Percentiles rank a stretch among this genome's conserved stretches.
Conservation (phyloP, 495 filamentous ascomycete species). For the Podospora pseudoanserina region DNA sequence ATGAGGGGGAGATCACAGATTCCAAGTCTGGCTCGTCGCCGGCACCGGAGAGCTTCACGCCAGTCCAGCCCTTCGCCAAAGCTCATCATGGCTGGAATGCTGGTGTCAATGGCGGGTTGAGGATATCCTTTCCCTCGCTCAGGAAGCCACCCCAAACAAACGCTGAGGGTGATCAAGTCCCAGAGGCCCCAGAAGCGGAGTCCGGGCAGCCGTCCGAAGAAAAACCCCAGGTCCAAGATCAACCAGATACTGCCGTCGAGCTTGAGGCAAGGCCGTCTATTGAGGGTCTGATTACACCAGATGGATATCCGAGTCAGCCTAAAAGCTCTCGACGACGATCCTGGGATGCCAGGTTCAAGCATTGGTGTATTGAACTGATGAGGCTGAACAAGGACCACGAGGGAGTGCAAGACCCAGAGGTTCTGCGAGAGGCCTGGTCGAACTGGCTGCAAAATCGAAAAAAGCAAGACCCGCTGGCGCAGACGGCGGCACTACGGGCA, state of each 20-base stretch:
- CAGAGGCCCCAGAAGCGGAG: not conserved
- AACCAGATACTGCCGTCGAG: no score
- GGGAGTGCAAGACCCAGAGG: slow-evolving; percentile 11
- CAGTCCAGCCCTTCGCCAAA: not conserved
- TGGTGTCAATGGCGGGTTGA: slow-evolving; percentile 32
- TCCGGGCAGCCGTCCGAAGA: not conserved
- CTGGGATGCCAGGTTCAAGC: slow-evolving; percentile 19
- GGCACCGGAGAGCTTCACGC: slow-evolving; percentile 1
- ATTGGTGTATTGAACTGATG: slow-evolving; percentile 22
- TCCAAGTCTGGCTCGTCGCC: slow-evolving; percentile 14
- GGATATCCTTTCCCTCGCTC: slow-evolving; percentile 27
- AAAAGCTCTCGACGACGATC: not conserved
- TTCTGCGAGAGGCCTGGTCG: slow-evolving; percentile 23
- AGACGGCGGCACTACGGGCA: not conserved
- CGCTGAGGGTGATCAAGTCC: not conserved
- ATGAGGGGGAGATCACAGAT: slow-evolving; percentile 29
- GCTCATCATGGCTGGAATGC: slow-evolving; percentile 37
- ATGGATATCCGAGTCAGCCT: slow-evolving; percentile 5
- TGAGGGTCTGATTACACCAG: slow-evolving; percentile 5
- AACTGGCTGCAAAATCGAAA: slow-evolving; percentile 20
- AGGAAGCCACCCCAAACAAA: slow-evolving; percentile 8
- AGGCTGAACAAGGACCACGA: slow-evolving; percentile 19
- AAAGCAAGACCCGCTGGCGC: not conserved
- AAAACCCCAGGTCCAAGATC: not conserved
- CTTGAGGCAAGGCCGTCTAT: not conserved